phyloP scores from a whole-genome alignment of 2,329 filamentous ascomycete genomes.

The Mariannaea elegans region DNA sequence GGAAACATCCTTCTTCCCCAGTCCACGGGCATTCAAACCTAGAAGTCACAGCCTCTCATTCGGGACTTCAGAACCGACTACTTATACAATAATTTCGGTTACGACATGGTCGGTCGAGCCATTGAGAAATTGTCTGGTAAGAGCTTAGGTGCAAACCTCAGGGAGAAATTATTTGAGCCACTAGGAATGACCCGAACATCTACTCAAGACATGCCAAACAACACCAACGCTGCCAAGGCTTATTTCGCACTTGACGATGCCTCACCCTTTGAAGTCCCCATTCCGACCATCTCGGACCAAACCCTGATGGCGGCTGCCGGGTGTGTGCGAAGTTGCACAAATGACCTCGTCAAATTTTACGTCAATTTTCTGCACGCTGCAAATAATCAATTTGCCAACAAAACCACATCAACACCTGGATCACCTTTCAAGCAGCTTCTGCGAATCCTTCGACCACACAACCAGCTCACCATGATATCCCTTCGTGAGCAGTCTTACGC shows the following conservation, averaged over 20 bases:
- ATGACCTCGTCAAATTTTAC: background rate
- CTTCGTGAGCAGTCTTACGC: background rate
- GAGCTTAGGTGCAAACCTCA: background rate
- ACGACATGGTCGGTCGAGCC: background rate
- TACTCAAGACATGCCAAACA: conserved; percentile 16
- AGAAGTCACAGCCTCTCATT: background rate
- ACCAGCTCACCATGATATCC: background rate
- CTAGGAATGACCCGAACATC: background rate
- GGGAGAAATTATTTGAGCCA: background rate
- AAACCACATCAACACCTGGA: background rate
- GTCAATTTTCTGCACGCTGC: background rate
- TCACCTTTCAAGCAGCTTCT: background rate
- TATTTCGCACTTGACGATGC: background rate
- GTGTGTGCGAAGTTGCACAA: background rate
- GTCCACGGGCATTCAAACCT: background rate
- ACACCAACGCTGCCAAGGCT: background rate
- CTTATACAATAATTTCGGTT: background rate
- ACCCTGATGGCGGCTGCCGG: background rate
- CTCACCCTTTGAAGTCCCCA: background rate
- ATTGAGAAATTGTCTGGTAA: background rate
- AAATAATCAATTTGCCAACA: background rate
- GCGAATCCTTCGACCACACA: background rate
- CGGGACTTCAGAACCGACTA: background rate
- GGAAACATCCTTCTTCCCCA: background rate
- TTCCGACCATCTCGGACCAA: background rate